These are phyloP conservation scores for Penicillium sp. DNA, from an alignment of 2,329 filamentous ascomycete species.

Conservation along the genomic window DNA sequence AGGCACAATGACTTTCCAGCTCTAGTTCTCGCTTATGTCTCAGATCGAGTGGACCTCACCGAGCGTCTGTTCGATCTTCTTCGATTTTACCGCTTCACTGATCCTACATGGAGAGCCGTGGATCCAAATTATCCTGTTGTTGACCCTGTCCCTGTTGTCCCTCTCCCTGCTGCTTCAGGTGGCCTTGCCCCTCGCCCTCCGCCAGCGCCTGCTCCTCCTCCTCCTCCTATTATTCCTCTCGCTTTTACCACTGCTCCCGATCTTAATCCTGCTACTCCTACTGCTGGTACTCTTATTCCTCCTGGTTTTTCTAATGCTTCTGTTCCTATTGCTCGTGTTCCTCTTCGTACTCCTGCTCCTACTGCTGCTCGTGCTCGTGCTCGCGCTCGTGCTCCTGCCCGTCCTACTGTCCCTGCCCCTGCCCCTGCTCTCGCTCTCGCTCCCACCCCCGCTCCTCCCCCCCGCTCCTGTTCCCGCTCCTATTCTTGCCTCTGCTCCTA, in stretches of 20 bases:
- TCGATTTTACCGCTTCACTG: background rate
- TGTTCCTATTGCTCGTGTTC: background rate
- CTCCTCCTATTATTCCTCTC: background rate
- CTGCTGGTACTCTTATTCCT: background rate
- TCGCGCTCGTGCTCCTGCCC: background rate
- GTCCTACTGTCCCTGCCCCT: too few species aligned
- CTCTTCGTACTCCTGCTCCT: background rate
- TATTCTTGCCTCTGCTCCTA: too few species aligned
- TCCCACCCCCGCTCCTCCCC: too few species aligned
- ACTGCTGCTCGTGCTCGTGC: background rate
- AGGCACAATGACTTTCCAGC: background rate
- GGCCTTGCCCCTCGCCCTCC: background rate
- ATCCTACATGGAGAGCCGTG: background rate
- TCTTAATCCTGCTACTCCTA: background rate
- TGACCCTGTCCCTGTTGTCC: background rate
- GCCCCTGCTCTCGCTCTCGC: too few species aligned
- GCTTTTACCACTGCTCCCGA: background rate
- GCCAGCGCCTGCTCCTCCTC: background rate
- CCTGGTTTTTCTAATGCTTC: too few species aligned
- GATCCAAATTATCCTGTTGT: background rate
- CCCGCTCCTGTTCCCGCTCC: background rate
- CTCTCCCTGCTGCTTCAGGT: background rate
- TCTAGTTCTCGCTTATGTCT: background rate
- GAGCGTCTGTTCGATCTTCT: background rate
- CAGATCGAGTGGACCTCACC: background rate